Conservation (phyloP, 768 basidiomycete species). For the Termitomyces sp. region DNA sequence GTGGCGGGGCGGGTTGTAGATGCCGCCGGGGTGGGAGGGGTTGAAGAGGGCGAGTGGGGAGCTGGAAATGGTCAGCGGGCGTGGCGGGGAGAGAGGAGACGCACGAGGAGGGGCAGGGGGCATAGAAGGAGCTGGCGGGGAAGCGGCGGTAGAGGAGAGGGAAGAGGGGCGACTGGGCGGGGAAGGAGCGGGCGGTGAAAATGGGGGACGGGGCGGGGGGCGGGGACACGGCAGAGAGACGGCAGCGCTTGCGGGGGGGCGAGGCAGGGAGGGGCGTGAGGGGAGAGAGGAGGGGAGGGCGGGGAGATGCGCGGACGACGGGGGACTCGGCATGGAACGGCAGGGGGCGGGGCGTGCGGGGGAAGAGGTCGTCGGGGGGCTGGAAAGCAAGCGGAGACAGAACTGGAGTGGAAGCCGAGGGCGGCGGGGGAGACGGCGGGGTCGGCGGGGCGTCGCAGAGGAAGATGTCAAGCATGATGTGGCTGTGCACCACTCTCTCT, state of each 20-base stretch:
- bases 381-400: not conserved
- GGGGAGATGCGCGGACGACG: not conserved
- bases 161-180: constrained; percentile 41
- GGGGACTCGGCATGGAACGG: constrained; percentile 1
- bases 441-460: not conserved
- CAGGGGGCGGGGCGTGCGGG: not conserved
- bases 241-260: not conserved
- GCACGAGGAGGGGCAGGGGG: constrained; percentile 24
- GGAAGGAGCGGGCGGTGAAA: constrained; percentile 46
- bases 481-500: constrained; percentile 8
- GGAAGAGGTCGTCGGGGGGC: not conserved
- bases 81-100: no score
- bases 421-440: not conserved
- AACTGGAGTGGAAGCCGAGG: not conserved
- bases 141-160: constrained; percentile 68
- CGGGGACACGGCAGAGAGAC: not conserved
- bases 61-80: not conserved
- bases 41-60: constrained; percentile 20
- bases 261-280: not conserved
- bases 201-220: not conserved
- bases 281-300: not conserved
- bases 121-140: constrained; percentile 55
- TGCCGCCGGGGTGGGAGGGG: constrained; percentile 39
- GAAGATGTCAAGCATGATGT: not conserved
- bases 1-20: constrained; percentile 55